These are phyloP conservation scores for Hygrophorus pudorinus DNA, from an alignment of 768 basidiomycete species.

Conservation along the genomic window DNA sequence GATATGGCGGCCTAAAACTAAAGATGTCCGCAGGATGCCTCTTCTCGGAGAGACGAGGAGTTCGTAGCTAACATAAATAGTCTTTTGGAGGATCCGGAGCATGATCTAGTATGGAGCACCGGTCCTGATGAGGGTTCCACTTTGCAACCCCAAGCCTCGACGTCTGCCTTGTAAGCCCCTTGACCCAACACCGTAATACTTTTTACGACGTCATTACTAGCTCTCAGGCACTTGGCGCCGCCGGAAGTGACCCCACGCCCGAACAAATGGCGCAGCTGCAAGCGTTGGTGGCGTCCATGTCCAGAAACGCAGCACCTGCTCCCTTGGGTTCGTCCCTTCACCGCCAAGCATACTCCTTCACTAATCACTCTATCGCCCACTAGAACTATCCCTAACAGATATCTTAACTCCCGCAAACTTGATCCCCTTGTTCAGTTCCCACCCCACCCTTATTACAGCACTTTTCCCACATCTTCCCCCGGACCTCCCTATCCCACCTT, in stretches of 20 bases:
- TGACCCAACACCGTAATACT: neutral
- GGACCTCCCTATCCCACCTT: constrained; percentile 61
- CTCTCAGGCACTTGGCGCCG: neutral
- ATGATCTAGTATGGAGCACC: constrained; percentile 46
- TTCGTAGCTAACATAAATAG: constrained; percentile 66
- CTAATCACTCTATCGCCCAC: constrained; percentile 2
- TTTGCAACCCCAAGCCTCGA: constrained; percentile 32
- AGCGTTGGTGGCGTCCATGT: constrained; percentile 38
- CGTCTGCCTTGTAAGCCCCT: constrained; percentile 28
- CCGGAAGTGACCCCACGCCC: constrained; percentile 30
- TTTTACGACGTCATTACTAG: neutral
- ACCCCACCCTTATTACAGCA: constrained; percentile 57
- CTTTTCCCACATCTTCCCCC: constrained; percentile 79
- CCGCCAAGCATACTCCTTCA: neutral
- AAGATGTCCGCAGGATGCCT: constrained; percentile 44
- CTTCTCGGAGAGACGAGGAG: constrained; percentile 57
- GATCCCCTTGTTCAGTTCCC: constrained; percentile 55
- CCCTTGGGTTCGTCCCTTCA: constrained; percentile 21
- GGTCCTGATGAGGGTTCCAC: constrained; percentile 18
- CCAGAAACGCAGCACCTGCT: constrained; percentile 22
- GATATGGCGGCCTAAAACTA: neutral
- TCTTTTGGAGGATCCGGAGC: constrained; percentile 57
- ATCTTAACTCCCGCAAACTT: constrained; percentile 69
- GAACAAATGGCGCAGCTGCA: constrained; percentile 60
- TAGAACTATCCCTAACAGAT: constrained; percentile 63